Evolutionary conservation across 768 basidiomycete genomes (phyloP).

Genomic region (Naematelia aurantialba): DNA sequence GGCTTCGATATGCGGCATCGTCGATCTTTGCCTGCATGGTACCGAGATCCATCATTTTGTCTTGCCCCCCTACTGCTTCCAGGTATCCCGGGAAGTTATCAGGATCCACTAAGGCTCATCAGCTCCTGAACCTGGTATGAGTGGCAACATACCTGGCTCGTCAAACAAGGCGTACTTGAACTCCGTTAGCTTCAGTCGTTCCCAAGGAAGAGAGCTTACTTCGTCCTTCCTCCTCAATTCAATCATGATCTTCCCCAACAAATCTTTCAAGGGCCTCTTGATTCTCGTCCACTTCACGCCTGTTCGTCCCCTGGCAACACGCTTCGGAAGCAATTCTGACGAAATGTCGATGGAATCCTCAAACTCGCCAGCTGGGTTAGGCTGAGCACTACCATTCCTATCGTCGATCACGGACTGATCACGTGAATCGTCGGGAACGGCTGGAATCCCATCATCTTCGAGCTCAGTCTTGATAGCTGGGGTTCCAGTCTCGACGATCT

Average conservation of each 20-base stretch:
- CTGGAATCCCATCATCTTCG: background rate
- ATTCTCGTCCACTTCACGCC: slow-evolving; percentile 54
- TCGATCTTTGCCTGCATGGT: slow-evolving; percentile 49
- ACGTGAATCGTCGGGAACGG: background rate
- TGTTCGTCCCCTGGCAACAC: slow-evolving; percentile 48
- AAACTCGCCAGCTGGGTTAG: background rate
- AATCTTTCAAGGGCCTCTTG: slow-evolving; percentile 43
- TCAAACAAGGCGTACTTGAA: slow-evolving; percentile 44
- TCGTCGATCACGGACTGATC: background rate
- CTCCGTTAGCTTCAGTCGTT: background rate
- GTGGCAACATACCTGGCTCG: slow-evolving; percentile 24
- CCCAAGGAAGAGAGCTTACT: slow-evolving; percentile 12
- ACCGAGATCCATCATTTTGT: slow-evolving; percentile 50
- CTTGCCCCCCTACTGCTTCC: slow-evolving; percentile 48
- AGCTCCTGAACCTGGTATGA: background rate
- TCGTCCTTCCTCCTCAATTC: slow-evolving; percentile 44
- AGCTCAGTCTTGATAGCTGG: background rate
- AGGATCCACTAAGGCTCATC: slow-evolving; percentile 19
- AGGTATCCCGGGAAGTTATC: slow-evolving; percentile 46
- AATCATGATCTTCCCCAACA: slow-evolving; percentile 35
- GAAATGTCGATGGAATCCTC: slow-evolving; percentile 11
- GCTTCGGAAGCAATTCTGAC: background rate
- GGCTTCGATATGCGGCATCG: slow-evolving; percentile 35
- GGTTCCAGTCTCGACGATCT: background rate
- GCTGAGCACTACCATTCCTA: background rate